Conservation (phyloP, 2,329 filamentous ascomycete genomes). For the Talaromyces sp. region DNA sequence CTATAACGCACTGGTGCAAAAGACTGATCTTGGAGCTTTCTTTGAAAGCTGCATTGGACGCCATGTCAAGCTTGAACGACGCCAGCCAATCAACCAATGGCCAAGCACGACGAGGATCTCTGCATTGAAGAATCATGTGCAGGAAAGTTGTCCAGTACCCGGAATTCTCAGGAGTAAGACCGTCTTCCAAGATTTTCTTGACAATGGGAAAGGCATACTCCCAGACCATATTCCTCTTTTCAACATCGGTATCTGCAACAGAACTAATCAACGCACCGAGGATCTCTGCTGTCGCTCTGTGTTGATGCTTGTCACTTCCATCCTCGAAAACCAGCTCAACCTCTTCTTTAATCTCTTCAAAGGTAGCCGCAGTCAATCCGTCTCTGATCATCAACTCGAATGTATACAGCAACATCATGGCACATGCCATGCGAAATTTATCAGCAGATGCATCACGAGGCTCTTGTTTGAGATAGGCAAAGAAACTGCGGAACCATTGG, state of each 20-base stretch:
- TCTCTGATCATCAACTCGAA: constrained; percentile 82
- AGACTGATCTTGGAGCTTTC: constrained; percentile 95
- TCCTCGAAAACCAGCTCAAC: constrained; percentile 77
- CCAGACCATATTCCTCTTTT: constrained; percentile 76
- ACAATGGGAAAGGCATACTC: constrained; percentile 86
- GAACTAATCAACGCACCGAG: constrained; percentile 79
- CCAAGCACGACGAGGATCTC: constrained; percentile 82
- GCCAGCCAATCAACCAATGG: constrained; percentile 80
- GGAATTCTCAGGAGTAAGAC: constrained; percentile 88
- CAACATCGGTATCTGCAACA: constrained; percentile 71
- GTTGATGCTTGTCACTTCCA: constrained; percentile 95
- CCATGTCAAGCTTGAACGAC: constrained; percentile 86
- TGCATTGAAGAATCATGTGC: constrained; percentile 80
- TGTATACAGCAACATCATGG: constrained; percentile 80
- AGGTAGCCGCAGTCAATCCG: constrained; percentile 70
- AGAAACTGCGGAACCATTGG: constrained; percentile 83
- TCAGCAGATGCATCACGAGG: constrained; percentile 78
- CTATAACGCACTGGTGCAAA: constrained; percentile 80
- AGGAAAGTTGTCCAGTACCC: constrained; percentile 94
- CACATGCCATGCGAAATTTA: constrained; percentile 83
- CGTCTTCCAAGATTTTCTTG: constrained; percentile 80
- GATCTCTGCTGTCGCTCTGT: constrained; percentile 92
- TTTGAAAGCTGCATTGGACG: constrained; percentile 96
- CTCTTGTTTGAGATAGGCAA: constrained; percentile 93
- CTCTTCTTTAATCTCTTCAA: constrained; percentile 84